These are phyloP conservation scores for Candida nanaspora DNA, from an alignment of 805 yeast species.

Conservation along the genomic window DNA sequence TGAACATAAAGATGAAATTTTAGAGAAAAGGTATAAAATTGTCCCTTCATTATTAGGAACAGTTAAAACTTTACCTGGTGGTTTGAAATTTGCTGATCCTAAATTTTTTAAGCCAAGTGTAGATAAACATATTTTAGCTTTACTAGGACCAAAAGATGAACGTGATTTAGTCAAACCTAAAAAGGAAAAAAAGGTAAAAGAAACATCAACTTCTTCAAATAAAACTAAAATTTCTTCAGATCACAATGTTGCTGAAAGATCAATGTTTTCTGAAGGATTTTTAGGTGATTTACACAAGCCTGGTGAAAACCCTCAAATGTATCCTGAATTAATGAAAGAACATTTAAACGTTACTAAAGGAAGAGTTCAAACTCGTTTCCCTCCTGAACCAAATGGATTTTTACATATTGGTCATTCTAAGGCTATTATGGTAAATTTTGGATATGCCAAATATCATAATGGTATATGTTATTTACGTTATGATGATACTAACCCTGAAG, in stretches of 20 bases:
- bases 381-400: constrained; percentile 98
- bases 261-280: constrained; percentile 94
- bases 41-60: constrained; percentile 75
- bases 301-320: constrained; percentile 90
- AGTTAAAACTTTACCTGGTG: constrained; percentile 64
- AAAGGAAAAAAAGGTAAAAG: constrained; percentile 40
- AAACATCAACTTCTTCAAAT: background rate
- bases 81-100: constrained; percentile 90
- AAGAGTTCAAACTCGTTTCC: constrained; percentile 87
- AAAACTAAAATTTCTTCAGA: no score
- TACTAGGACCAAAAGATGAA: constrained; percentile 94
- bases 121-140: constrained; percentile 63
- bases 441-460: constrained; percentile 81
- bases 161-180: constrained; percentile 80
- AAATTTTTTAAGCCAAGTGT: constrained; percentile 78
- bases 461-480: constrained; percentile 90
- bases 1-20: constrained; percentile 50
- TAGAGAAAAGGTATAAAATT: constrained; percentile 67
- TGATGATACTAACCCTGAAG: constrained; percentile 98
- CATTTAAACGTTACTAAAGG: constrained; percentile 79
- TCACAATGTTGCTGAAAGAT: constrained; percentile 37
- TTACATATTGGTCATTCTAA: constrained; percentile 97
- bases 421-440: constrained; percentile 96
- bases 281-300: constrained; percentile 91
- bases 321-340: constrained; percentile 73